These are phyloP conservation scores for Saccharomycopsis oosterbeekiorum DNA, from an alignment of 805 yeast genomes.

Conservation along the genomic window DNA sequence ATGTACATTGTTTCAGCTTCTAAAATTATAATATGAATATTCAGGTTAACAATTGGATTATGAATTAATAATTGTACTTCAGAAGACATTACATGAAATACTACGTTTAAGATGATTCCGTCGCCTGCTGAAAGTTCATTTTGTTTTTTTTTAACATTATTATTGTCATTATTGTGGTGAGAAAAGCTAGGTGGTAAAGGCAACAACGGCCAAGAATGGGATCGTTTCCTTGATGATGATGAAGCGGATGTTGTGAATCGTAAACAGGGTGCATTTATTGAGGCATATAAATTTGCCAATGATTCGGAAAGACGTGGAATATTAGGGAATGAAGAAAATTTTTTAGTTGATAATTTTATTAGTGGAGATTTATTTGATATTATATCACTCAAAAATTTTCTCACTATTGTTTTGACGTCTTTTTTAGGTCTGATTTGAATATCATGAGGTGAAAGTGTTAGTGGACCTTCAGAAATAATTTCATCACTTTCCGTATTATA, in stretches of 20 bases:
- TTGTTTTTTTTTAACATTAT: background rate
- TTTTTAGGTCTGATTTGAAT: constrained; percentile 3
- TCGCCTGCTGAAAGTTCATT: background rate
- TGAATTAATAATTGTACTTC: constrained; percentile 43
- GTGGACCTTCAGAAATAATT: constrained; percentile 5
- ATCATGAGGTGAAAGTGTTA: background rate
- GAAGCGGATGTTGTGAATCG: background rate
- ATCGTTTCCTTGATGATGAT: background rate
- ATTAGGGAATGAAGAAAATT: constrained; percentile 19
- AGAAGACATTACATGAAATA: constrained; percentile 45
- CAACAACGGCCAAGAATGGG: background rate
- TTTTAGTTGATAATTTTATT: constrained; percentile 25
- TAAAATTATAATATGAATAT: constrained; percentile 31
- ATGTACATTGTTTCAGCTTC: constrained; percentile 41
- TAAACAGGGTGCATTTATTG: background rate
- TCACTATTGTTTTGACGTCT: constrained; percentile 22
- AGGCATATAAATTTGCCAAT: constrained; percentile 23
- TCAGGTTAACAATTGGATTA: constrained; percentile 45
- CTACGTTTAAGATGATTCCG: constrained; percentile 39
- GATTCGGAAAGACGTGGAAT: constrained; percentile 23
- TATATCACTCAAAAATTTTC: constrained; percentile 29
- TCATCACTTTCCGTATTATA: constrained; percentile 6
- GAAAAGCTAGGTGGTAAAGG: background rate
- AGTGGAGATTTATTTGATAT: constrained; percentile 31
- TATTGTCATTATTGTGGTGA: background rate